phyloP scores from a whole-genome alignment of 176 grass and related monocot species.

The Poa annua region DNA sequence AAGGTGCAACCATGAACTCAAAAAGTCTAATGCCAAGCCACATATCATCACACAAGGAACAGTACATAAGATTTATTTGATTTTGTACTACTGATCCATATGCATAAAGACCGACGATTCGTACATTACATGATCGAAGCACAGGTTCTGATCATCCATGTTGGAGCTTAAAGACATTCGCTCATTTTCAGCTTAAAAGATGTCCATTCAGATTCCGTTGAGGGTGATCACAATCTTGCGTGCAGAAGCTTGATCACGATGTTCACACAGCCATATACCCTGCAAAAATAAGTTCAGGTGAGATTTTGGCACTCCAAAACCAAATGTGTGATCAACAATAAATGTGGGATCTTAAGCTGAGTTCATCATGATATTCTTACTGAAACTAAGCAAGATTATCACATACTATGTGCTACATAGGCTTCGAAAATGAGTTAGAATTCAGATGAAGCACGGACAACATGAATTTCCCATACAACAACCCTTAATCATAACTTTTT shows the following conservation, averaged over 20 bases:
- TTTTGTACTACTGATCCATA: not conserved
- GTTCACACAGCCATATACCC: constrained; percentile 95
- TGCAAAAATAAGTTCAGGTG: constrained; percentile 27
- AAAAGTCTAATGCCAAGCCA: not conserved
- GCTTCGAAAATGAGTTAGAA: not conserved
- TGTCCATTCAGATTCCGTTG: constrained; percentile 59
- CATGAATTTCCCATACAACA: not conserved
- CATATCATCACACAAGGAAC: not conserved
- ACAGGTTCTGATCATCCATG: not conserved
- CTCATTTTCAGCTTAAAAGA: constrained; percentile 4
- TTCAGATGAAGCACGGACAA: not conserved
- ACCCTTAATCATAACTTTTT: not conserved
- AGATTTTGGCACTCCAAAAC: not conserved
- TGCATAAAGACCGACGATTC: not conserved
- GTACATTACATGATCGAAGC: constrained; percentile 35
- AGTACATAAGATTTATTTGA: not conserved
- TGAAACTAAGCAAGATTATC: constrained; percentile 9
- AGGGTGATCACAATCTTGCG: constrained; percentile 91
- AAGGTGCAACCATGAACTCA: not conserved
- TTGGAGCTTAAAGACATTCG: not conserved
- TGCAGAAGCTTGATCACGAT: constrained; percentile 74
- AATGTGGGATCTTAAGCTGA: not conserved
- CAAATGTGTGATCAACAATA: not conserved
- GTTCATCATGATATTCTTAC: not conserved
- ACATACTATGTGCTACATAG: not conserved